These are phyloP conservation scores for Elymus sibiricus DNA, from an alignment of 176 grass and related monocot species.

Conservation along the genomic window DNA sequence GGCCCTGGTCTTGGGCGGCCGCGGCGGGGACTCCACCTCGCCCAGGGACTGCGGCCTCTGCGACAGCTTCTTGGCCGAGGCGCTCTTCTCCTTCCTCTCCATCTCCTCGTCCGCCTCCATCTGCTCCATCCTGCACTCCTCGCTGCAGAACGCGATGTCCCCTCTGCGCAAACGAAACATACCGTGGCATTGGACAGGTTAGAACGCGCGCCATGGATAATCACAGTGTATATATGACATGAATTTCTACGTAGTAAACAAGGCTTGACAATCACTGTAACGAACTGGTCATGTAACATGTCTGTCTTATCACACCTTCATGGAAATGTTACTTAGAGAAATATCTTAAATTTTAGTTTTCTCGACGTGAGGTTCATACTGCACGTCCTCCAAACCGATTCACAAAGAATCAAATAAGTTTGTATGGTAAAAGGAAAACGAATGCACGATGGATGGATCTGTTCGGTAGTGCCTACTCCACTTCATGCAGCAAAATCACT, in stretches of 20 bases:
- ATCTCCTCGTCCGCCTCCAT: slow-evolving; percentile 57
- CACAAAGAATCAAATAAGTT: background rate
- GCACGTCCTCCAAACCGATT: background rate
- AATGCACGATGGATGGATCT: background rate
- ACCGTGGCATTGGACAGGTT: too few relatives aligned
- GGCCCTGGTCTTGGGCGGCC: slow-evolving; percentile 43
- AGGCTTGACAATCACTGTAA: background rate
- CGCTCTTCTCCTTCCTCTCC: slow-evolving; percentile 46
- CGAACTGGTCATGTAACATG: background rate
- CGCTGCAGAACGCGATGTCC: slow-evolving; percentile 65
- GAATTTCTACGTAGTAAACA: too few relatives aligned
- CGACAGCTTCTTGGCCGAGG: slow-evolving; percentile 29
- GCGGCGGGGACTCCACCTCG: slow-evolving; percentile 37
- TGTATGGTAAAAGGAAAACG: background rate
- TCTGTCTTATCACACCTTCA: background rate
- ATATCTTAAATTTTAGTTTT: background rate
- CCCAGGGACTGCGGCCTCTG: background rate
- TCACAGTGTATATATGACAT: background rate
- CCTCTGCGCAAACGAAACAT: slow-evolving; percentile 33
- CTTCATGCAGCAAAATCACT: background rate
- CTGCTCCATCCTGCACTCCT: slow-evolving; percentile 69
- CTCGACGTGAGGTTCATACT: background rate
- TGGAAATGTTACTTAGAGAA: background rate
- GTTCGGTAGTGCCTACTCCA: background rate
- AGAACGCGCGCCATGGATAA: background rate